These are phyloP conservation scores for Penstemon barbatus DNA, from an alignment of 257 asterid species.

Conservation along the genomic window DNA sequence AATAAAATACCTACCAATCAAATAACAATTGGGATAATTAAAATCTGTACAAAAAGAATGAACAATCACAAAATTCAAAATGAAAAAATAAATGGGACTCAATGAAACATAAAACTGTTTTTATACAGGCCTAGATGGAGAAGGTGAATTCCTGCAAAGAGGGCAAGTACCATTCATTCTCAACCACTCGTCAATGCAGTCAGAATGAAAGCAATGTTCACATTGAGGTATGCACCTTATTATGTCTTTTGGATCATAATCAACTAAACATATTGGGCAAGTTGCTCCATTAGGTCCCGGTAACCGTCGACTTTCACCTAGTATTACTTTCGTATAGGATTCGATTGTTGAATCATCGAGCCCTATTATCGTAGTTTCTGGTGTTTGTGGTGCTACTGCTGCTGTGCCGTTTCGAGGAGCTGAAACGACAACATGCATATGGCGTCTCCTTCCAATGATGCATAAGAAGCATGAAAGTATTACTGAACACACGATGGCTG, in stretches of 20 bases:
- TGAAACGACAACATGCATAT: background rate
- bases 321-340: slow-evolving; percentile 58
- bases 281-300: slow-evolving; percentile 61
- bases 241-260: slow-evolving; percentile 63
- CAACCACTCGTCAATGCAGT: slow-evolving; percentile 85
- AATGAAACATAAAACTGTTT: background rate
- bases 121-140: slow-evolving; percentile 28
- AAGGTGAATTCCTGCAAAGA: slow-evolving; percentile 67
- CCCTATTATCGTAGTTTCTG: slow-evolving; percentile 31
- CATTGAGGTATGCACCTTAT: slow-evolving; percentile 65
- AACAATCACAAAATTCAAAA: slow-evolving; percentile 4
- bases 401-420: slow-evolving; percentile 23
- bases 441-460: slow-evolving; percentile 28
- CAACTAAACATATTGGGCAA: slow-evolving; percentile 77
- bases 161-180: slow-evolving; percentile 67
- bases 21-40: background rate
- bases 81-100: background rate
- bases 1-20: no score
- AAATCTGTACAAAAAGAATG: slow-evolving; percentile 11
- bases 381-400: slow-evolving; percentile 27
- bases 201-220: slow-evolving; percentile 81
- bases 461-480: slow-evolving; percentile 39
- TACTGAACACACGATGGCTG: slow-evolving; percentile 39
- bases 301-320: slow-evolving; percentile 67
- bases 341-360: slow-evolving; percentile 66